Evolutionary conservation across 768 basidiomycete species (phyloP).

Genomic region (Pisolithus marmoratus): DNA sequence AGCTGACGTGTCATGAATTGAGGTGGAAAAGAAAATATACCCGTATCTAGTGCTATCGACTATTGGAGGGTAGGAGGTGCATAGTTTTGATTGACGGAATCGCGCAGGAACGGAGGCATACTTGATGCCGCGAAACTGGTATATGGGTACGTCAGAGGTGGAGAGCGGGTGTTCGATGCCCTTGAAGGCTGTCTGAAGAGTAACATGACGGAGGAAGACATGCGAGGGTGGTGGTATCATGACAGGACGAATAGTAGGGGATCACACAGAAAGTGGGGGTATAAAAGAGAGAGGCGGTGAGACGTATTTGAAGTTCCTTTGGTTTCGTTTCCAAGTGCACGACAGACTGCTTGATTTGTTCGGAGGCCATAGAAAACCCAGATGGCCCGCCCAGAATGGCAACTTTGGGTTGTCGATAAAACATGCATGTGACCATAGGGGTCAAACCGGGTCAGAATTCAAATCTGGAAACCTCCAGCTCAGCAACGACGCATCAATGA

Average conservation of each 20-base stretch:
- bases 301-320: neutral
- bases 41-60: slow-evolving; percentile 65
- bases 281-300: neutral
- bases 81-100: slow-evolving; percentile 68
- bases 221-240: slow-evolving; percentile 27
- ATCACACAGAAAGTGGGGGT: neutral
- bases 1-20: slow-evolving; percentile 1
- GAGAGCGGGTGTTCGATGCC: slow-evolving; percentile 62
- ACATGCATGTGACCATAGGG: slow-evolving; percentile 18
- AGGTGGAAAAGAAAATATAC: slow-evolving; percentile 33
- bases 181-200: slow-evolving; percentile 58
- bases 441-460: neutral
- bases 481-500: neutral
- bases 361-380: slow-evolving; percentile 14
- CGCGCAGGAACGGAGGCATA: slow-evolving; percentile 70
- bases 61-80: slow-evolving; percentile 47
- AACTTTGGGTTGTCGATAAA: slow-evolving; percentile 11
- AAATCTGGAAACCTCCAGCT: neutral
- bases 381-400: slow-evolving; percentile 16
- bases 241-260: neutral
- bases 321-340: slow-evolving; percentile 9
- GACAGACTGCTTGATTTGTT: slow-evolving; percentile 18
- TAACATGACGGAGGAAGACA: slow-evolving; percentile 41
- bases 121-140: slow-evolving; percentile 75
- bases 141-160: slow-evolving; percentile 46